These are phyloP conservation scores for Gossypium gossypioides DNA, from an alignment of 441 rosid species.

Conservation along the genomic window DNA sequence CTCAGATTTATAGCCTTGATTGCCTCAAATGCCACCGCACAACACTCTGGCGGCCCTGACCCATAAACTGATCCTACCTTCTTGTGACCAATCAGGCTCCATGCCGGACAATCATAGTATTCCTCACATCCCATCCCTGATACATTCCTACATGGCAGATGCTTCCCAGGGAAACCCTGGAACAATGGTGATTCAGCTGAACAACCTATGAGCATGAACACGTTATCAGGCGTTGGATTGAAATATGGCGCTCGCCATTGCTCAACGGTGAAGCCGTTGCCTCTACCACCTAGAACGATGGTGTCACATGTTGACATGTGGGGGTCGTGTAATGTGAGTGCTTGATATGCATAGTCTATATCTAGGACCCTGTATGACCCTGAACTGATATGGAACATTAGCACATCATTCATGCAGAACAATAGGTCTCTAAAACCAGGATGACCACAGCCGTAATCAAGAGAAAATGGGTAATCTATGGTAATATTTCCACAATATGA, in stretches of 20 bases:
- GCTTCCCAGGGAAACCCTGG: slow-evolving; percentile 70
- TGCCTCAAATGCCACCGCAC: slow-evolving; percentile 60
- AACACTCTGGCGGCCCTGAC: slow-evolving; percentile 67
- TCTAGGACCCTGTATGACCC: slow-evolving; percentile 76
- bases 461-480: slow-evolving; percentile 63
- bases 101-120: slow-evolving; percentile 62
- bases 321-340: slow-evolving; percentile 72
- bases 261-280: slow-evolving; percentile 73
- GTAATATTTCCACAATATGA: slow-evolving; percentile 77
- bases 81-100: slow-evolving; percentile 47
- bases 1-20: slow-evolving; percentile 62
- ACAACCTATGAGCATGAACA: slow-evolving; percentile 78
- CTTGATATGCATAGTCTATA: slow-evolving; percentile 67
- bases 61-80: slow-evolving; percentile 25
- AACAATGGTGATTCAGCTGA: slow-evolving; percentile 51
- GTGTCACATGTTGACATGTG: slow-evolving; percentile 66
- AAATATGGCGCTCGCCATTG: slow-evolving; percentile 64
- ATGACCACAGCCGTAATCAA: slow-evolving; percentile 74
- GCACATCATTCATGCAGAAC: slow-evolving; percentile 65
- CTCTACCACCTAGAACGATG: slow-evolving; percentile 58
- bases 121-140: slow-evolving; percentile 91
- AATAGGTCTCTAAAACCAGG: slow-evolving; percentile 70
- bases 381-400: slow-evolving; percentile 79
- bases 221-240: slow-evolving; percentile 57
- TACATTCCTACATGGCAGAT: slow-evolving; percentile 71